Percentiles rank a stretch among this genome's conserved stretches.
These are phyloP conservation scores for Phytophthora pseudosyringae DNA, from an alignment of 352 stramenopile genomes.

Conservation along the genomic window DNA sequence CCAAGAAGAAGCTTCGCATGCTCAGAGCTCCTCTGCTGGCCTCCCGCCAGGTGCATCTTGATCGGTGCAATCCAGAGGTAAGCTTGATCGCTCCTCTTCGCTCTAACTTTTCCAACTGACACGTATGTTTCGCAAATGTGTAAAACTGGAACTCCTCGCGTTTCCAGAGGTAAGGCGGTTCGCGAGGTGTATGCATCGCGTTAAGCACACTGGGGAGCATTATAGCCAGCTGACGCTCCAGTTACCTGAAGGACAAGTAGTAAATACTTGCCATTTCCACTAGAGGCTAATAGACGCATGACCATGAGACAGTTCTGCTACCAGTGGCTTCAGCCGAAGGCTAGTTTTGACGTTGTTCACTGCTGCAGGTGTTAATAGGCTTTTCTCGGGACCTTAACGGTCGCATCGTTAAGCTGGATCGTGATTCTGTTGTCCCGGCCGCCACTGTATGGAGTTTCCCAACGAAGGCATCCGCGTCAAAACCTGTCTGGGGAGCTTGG, in stretches of 20 bases:
- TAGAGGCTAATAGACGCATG: conserved; percentile 25
- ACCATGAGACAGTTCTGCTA: background rate
- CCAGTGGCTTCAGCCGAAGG: background rate
- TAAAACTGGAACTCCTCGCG: conserved; percentile 68
- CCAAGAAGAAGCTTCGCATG: conserved; percentile 51
- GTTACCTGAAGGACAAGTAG: conserved; percentile 63
- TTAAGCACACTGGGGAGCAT: conserved; percentile 83
- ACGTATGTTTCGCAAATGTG: conserved; percentile 13
- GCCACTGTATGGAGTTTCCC: conserved; percentile 82
- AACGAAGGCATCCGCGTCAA: conserved; percentile 92
- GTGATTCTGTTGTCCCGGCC: conserved; percentile 82
- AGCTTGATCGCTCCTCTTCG: too few relatives aligned
- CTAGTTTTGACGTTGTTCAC: background rate
- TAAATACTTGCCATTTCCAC: conserved; percentile 6
- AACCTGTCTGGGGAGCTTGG: conserved; percentile 61
- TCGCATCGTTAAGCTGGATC: conserved; percentile 78
- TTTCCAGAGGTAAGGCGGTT: conserved; percentile 77
- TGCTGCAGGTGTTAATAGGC: conserved; percentile 79
- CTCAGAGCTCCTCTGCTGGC: conserved; percentile 74
- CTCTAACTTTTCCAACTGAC: too few relatives aligned
- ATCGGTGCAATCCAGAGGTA: conserved; percentile 82
- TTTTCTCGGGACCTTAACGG: conserved; percentile 90
- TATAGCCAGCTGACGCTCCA: conserved; percentile 74
- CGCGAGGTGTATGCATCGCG: conserved; percentile 84
- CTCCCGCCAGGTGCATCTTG: conserved; percentile 81